phyloP scores from a whole-genome alignment of 495 filamentous ascomycete species.

The Xylaria grammica region DNA sequence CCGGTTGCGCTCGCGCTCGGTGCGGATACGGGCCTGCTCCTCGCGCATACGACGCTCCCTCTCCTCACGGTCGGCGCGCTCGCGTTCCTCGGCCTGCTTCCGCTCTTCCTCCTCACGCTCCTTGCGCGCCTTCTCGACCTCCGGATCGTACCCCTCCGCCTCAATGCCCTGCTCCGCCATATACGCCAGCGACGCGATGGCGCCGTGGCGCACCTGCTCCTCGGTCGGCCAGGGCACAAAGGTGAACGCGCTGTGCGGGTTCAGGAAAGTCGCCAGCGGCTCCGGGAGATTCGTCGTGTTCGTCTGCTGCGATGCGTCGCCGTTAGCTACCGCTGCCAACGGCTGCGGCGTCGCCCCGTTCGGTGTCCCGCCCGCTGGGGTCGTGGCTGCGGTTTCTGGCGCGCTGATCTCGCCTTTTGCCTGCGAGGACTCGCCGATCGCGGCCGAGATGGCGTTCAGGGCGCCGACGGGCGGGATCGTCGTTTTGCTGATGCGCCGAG shows the following conservation, averaged over 20 bases:
- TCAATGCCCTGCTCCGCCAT: slow-evolving; percentile 64
- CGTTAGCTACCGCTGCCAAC: slow-evolving; percentile 19
- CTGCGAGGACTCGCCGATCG: slow-evolving; percentile 17
- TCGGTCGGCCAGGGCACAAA: slow-evolving; percentile 76
- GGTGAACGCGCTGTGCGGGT: slow-evolving; percentile 50
- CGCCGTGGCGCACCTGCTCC: slow-evolving; percentile 65
- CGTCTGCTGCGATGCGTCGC: slow-evolving; percentile 23
- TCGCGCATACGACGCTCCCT: slow-evolving; percentile 43
- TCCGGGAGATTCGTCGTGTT: slow-evolving; percentile 37
- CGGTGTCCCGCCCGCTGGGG: slow-evolving; percentile 36
- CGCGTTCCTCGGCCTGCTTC: slow-evolving; percentile 46
- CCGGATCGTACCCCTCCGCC: slow-evolving; percentile 59
- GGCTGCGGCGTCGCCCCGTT: slow-evolving; percentile 28
- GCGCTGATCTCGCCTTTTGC: slow-evolving; percentile 29
- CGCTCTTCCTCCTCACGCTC: slow-evolving; percentile 47
- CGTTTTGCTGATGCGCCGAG: slow-evolving; percentile 72
- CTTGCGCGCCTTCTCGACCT: slow-evolving; percentile 50
- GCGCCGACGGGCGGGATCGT: slow-evolving; percentile 70
- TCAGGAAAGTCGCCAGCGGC: slow-evolving; percentile 53
- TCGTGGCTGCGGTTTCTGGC: slow-evolving; percentile 30
- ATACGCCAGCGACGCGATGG: slow-evolving; percentile 61
- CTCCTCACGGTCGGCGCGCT: slow-evolving; percentile 51
- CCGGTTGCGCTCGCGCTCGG: slow-evolving; percentile 30
- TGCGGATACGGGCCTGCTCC: slow-evolving; percentile 37
- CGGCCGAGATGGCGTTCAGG: slow-evolving; percentile 40